Conservation (phyloP, 1,284 basidiomycete species). For the Somion occarium region DNA sequence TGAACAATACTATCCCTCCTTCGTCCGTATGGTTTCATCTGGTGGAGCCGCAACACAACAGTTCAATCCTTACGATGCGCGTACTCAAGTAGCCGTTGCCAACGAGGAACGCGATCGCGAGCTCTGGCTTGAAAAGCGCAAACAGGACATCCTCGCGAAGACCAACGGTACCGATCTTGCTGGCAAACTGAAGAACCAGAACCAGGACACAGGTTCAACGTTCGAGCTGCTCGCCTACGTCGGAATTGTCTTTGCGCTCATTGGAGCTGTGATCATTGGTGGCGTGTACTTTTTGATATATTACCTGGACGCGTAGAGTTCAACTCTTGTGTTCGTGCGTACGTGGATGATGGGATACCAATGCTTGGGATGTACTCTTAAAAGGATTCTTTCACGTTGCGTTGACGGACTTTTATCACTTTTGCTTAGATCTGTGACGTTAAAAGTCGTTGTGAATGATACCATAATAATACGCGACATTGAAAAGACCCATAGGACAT, state of each 20-base stretch:
- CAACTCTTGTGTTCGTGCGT: background rate
- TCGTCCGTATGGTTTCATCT: slow-evolving; percentile 49
- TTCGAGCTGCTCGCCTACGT: slow-evolving; percentile 34
- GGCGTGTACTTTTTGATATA: background rate
- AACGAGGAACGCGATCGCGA: slow-evolving; percentile 36
- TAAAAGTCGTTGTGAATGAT: slow-evolving; percentile 1
- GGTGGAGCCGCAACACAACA: slow-evolving; percentile 28
- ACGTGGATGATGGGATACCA: too few relatives aligned
- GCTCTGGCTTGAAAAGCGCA: slow-evolving; percentile 41
- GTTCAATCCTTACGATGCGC: slow-evolving; percentile 50
- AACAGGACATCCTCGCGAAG: slow-evolving; percentile 20
- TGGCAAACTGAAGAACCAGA: slow-evolving; percentile 10
- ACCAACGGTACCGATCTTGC: slow-evolving; percentile 14
- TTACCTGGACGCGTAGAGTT: background rate
- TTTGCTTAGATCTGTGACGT: too few relatives aligned
- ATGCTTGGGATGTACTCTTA: background rate
- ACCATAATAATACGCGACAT: background rate
- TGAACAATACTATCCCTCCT: slow-evolving; percentile 86
- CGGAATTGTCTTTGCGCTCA: background rate
- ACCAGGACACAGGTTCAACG: slow-evolving; percentile 19
- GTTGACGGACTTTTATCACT: too few relatives aligned
- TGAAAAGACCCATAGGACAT: background rate
- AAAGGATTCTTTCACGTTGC: background rate
- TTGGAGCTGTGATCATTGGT: slow-evolving; percentile 1
- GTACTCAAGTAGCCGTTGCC: slow-evolving; percentile 41